These are phyloP conservation scores for Onygena corvina DNA, from an alignment of 2,329 filamentous ascomycete species.

Conservation along the genomic window DNA sequence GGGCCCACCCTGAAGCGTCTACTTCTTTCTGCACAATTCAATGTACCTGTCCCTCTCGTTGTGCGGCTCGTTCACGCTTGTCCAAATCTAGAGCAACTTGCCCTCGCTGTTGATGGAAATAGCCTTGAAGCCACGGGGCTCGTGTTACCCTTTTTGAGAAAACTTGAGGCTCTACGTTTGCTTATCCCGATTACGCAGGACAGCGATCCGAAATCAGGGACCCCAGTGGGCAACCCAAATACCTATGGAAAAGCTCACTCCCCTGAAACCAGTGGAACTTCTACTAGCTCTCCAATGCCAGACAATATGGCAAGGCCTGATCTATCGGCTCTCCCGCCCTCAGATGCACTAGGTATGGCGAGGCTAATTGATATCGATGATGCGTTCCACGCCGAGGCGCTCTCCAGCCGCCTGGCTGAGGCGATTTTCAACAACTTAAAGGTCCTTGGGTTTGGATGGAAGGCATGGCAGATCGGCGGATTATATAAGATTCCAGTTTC, in stretches of 20 bases:
- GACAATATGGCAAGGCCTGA: neutral
- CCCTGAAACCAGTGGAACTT: neutral
- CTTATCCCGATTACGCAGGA: constrained; percentile 24
- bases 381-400: constrained; percentile 21
- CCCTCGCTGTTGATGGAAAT: constrained; percentile 36
- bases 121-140: constrained; percentile 30
- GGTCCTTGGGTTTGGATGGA: constrained; percentile 30
- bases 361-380: constrained; percentile 31
- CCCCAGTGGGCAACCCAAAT: neutral
- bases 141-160: constrained; percentile 31
- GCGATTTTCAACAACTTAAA: constrained; percentile 25
- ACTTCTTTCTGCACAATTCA: constrained; percentile 46
- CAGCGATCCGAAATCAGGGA: neutral
- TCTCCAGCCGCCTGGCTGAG: constrained; percentile 25
- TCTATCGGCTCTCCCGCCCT: neutral
- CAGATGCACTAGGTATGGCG: constrained; percentile 19
- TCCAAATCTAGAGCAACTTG: constrained; percentile 49
- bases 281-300: neutral
- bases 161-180: constrained; percentile 31
- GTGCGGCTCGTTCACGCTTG: constrained; percentile 42
- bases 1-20: constrained; percentile 44
- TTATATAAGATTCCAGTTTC: constrained; percentile 25
- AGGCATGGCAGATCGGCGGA: constrained; percentile 28
- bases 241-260: neutral
- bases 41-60: constrained; percentile 38